Evolutionary conservation across 1,284 basidiomycete species (phyloP).

Genomic region (Heterobasidion irregulare): DNA sequence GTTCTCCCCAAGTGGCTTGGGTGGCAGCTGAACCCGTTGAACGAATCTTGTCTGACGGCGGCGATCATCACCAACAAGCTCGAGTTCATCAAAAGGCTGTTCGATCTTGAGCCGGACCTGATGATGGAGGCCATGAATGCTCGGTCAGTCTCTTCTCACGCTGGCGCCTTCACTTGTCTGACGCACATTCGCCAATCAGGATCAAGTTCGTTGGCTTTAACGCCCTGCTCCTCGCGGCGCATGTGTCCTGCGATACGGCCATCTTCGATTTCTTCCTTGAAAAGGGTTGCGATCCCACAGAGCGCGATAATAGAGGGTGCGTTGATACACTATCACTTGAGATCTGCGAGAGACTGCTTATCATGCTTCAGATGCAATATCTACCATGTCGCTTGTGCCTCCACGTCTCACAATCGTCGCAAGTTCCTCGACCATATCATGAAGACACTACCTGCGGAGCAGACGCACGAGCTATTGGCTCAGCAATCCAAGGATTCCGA

Average conservation of each 20-base stretch:
- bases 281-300: conserved; percentile 34
- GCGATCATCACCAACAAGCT: conserved; percentile 28
- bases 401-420: conserved; percentile 11
- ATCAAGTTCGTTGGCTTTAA: conserved; percentile 39
- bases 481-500: conserved; percentile 34
- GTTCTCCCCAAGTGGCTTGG: conserved; percentile 39
- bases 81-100: conserved; percentile 32
- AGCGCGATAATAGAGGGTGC: conserved; percentile 36
- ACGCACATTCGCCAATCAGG: conserved; percentile 16
- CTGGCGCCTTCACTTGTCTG: background rate
- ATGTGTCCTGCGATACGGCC: conserved; percentile 17
- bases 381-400: conserved; percentile 36
- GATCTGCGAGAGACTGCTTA: conserved; percentile 1
- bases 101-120: conserved; percentile 29
- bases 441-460: conserved; percentile 38
- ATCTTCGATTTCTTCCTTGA: conserved; percentile 43
- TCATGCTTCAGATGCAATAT: conserved; percentile 38
- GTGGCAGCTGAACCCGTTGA: conserved; percentile 32
- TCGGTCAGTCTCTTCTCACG: conserved; percentile 23
- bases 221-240: conserved; percentile 32
- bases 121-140: conserved; percentile 31
- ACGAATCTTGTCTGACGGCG: conserved; percentile 40
- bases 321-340: conserved; percentile 7
- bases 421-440: conserved; percentile 33
- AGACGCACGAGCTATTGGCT: conserved; percentile 29